These are phyloP conservation scores for Daldinia concentrica DNA, from an alignment of 495 filamentous ascomycete genomes.

Conservation along the genomic window DNA sequence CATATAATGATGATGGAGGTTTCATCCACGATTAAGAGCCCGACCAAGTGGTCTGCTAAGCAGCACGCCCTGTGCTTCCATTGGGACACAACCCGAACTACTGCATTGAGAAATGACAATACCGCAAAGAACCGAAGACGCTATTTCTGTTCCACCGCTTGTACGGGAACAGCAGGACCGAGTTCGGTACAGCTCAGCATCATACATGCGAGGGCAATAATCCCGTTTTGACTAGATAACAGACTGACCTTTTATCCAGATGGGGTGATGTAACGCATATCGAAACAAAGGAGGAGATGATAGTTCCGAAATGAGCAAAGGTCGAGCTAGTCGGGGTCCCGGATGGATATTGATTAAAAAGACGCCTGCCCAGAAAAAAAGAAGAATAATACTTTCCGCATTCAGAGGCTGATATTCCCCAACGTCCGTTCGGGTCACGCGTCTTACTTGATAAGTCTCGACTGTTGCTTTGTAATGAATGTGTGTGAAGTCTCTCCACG, in stretches of 20 bases:
- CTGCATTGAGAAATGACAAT: neutral
- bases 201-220: conserved; percentile 30
- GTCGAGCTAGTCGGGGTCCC: conserved; percentile 5
- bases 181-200: conserved; percentile 12
- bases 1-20: conserved; percentile 20
- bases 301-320: conserved; percentile 37
- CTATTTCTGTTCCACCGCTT: conserved; percentile 21
- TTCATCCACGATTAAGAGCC: conserved; percentile 23
- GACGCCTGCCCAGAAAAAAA: conserved; percentile 2
- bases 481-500: neutral
- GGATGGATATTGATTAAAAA: conserved; percentile 38
- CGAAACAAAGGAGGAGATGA: conserved; percentile 40
- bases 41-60: conserved; percentile 20
- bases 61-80: neutral
- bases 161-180: conserved; percentile 22
- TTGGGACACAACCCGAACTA: neutral
- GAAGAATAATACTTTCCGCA: conserved; percentile 25
- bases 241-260: conserved; percentile 40
- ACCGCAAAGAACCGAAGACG: conserved; percentile 16
- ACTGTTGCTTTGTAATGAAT: conserved; percentile 3
- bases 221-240: conserved; percentile 31
- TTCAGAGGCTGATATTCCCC: conserved; percentile 15
- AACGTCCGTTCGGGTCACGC: neutral
- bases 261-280: conserved; percentile 29
- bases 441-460: conserved; percentile 1